Percentiles rank a stretch among this genome's conserved stretches.
Conservation (phyloP, 306 rosid genomes). For the Casuarina glauca region DNA sequence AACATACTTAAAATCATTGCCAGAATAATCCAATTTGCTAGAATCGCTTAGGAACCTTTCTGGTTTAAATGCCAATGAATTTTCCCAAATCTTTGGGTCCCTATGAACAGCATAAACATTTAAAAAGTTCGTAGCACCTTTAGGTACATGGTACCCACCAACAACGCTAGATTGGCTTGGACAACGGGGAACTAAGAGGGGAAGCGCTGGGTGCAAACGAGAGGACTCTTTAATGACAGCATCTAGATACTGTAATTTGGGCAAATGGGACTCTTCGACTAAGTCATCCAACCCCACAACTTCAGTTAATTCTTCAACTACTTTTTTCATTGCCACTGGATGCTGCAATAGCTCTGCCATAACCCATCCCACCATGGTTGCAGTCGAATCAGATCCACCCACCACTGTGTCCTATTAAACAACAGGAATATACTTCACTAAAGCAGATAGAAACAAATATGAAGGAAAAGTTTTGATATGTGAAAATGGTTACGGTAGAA, state of each 20-base stretch:
- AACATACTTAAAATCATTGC: constrained; percentile 20
- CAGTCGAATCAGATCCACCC: constrained; percentile 36
- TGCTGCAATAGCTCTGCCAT: constrained; percentile 32
- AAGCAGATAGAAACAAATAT: too few species aligned
- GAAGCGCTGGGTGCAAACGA: constrained; percentile 32
- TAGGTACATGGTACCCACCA: constrained; percentile 30
- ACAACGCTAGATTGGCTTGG: not conserved
- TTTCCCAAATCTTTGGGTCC: constrained; percentile 31
- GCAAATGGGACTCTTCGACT: constrained; percentile 33
- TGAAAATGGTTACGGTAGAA: too few species aligned
- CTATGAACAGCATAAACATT: constrained; percentile 35
- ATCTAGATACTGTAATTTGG: constrained; percentile 26
- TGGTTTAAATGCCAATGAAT: constrained; percentile 22
- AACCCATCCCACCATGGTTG: constrained; percentile 35
- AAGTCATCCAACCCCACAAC: constrained; percentile 28
- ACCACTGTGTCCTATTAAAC: constrained; percentile 34
- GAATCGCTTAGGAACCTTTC: constrained; percentile 16
- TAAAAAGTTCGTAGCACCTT: constrained; percentile 17
- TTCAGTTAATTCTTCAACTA: constrained; percentile 18
- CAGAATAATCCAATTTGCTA: not conserved
- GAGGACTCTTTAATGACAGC: constrained; percentile 31
- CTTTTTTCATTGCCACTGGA: constrained; percentile 24
- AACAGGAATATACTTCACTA: too few species aligned
- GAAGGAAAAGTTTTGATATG: too few species aligned
- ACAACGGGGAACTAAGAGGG: constrained; percentile 19